Percentiles rank a stretch among this genome's conserved stretches.
Conservation (phyloP, 306 rosid species). For the Crotalaria pallida region DNA sequence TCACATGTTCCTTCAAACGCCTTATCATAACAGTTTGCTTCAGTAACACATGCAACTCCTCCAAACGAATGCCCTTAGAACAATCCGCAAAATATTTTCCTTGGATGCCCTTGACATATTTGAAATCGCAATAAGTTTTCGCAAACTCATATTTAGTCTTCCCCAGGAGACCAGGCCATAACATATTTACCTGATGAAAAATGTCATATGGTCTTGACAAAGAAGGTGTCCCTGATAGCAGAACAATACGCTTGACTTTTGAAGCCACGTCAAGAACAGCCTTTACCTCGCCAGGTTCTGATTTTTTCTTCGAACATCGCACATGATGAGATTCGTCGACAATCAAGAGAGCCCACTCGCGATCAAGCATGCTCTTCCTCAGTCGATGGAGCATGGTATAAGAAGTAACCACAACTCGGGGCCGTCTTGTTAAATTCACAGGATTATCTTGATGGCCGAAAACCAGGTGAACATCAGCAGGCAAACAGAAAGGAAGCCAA, state of each 20-base stretch:
- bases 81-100: slow-evolving; percentile 80
- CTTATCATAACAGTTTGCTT: slow-evolving; percentile 95
- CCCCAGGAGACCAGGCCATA: slow-evolving; percentile 97
- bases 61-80: slow-evolving; percentile 87
- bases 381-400: slow-evolving; percentile 88
- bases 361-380: slow-evolving; percentile 73
- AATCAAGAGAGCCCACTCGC: slow-evolving; percentile 77
- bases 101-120: slow-evolving; percentile 43
- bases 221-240: slow-evolving; percentile 95
- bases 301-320: slow-evolving; percentile 68
- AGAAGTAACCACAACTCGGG: slow-evolving; percentile 85
- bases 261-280: slow-evolving; percentile 83
- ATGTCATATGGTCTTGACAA: slow-evolving; percentile 94
- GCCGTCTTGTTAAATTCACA: slow-evolving; percentile 56
- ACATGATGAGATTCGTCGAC: slow-evolving; percentile 95
- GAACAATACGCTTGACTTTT: slow-evolving; percentile 62
- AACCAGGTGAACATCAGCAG: slow-evolving; percentile 80
- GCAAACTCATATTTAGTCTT: slow-evolving; percentile 71
- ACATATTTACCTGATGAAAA: slow-evolving; percentile 84
- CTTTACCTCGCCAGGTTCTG: slow-evolving; percentile 83
- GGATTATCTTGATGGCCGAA: slow-evolving; percentile 92
- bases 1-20: slow-evolving; percentile 86
- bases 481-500: slow-evolving; percentile 89
- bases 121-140: slow-evolving; percentile 71
- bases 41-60: slow-evolving; percentile 88